Evolutionary conservation across 495 filamentous ascomycete species (phyloP), one percentile per base, ranked within the genome.

Genomic region (Tetracladium setigerum): DNA sequence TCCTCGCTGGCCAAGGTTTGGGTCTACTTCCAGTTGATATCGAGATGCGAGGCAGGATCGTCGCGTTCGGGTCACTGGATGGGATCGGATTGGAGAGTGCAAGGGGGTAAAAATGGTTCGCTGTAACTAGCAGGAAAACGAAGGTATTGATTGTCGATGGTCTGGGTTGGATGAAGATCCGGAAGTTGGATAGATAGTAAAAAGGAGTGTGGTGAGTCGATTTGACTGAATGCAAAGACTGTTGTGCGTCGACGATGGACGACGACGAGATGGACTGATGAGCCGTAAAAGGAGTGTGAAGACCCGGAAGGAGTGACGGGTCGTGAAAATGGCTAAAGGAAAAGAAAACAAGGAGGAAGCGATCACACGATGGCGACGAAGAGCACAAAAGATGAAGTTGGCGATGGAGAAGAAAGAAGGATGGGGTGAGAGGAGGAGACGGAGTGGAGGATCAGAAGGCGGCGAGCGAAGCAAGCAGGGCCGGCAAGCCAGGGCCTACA

Each of bases 101-200:
- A 55, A 53, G 46, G 53, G 50, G 49, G 12, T 46, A 35, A 43
- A 55, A 59, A 47, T 49, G 52, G 37, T 54, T 58, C 52, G 41
- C 56, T 58, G 56, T 56, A 56, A 49, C 57, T 56, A 37, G 57
- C 57, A 56, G 57, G 53, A 60, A 56, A 41, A 46, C 46, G 50
- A 56, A 54, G 33, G 44, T 30, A 52, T 49, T 46, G n/a, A n/a
- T n/a, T n/a, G n/a, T n/a, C n/a, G n/a, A n/a, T n/a, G n/a, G n/a
- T n/a, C n/a, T n/a, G n/a, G n/a, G n/a, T n/a, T n/a, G n/a, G n/a
- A n/a, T n/a, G n/a, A n/a, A n/a, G n/a, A n/a, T n/a, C n/a, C n/a
- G n/a, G n/a, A n/a, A n/a, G n/a, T n/a, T n/a, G n/a, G n/a, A n/a
- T n/a, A n/a, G n/a, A n/a, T n/a, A n/a, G n/a, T n/a, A n/a, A n/a